phyloP scores from a whole-genome alignment of 306 rosid genomes.

The Corylus heterophylla region DNA sequence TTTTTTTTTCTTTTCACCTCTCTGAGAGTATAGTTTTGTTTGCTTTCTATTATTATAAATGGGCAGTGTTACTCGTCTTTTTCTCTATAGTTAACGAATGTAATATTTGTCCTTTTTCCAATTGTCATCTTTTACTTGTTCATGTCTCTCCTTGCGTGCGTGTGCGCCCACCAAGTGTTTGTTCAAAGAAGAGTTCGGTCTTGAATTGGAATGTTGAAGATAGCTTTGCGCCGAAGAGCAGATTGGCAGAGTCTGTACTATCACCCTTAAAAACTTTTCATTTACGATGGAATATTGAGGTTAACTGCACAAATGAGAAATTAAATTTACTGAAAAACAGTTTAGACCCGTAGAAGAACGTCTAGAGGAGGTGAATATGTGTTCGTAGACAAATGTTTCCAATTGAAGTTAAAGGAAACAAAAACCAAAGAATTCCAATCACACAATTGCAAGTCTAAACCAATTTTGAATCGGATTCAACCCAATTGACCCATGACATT shows the following conservation, averaged over 20 bases:
- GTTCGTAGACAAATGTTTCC: too few species aligned
- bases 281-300: constrained; percentile 17
- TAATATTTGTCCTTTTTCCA: not conserved
- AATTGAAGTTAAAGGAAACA: too few species aligned
- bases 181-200: constrained; percentile 8
- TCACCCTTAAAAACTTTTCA: constrained; percentile 44
- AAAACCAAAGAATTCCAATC: too few species aligned
- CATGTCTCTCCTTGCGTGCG: not conserved
- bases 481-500: too few species aligned
- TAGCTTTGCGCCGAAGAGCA: constrained; percentile 38
- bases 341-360: too few species aligned
- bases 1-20: constrained; percentile 1
- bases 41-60: constrained; percentile 1
- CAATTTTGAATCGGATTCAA: too few species aligned
- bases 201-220: constrained; percentile 46
- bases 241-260: constrained; percentile 26
- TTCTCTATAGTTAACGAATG: not conserved
- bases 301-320: too few species aligned
- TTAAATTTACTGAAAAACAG: too few species aligned
- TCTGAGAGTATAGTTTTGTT: constrained; percentile 28
- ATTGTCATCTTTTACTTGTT: not conserved
- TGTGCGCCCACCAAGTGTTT: not conserved
- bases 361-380: too few species aligned
- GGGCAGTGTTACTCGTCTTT: not conserved
- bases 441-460: too few species aligned